Evolutionary conservation across 805 yeast genomes (phyloP), one percentile per base, ranked within the genome.

Genomic region (Kazachstania africana): DNA sequence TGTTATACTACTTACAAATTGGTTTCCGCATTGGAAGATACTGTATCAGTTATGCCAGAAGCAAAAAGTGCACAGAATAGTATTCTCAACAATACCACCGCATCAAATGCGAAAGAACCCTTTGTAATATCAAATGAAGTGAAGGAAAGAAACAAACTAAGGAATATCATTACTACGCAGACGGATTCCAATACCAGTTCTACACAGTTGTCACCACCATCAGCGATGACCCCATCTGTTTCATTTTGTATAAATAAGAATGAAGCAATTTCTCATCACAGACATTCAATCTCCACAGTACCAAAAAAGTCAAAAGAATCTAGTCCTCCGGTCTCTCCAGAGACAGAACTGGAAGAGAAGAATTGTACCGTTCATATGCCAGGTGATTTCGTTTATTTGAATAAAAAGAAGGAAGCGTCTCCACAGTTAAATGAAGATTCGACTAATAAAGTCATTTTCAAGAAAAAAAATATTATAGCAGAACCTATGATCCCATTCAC

Each of bases 401-500:
- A 52, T 13, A 12, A 20, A 10, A 16, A 16, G 14, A 15, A 26
- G 6, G 10, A 6, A 8, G 6, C 10, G 10, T 8, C 9, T 19
- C n/a, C n/a, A n/a, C n/a, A n/a, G n/a, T 19, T 19, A 10, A 19
- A 26, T 20, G 24, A 31, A 19, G 14, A 31, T 12, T n/a, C 17
- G n/a, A 18, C 15, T 12, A 19, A 33, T 36, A 21, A 31, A 21
- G 9, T 16, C 6, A 13, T 33, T 5, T 36, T 36, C 22, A 33
- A 24, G 19, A 36, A 32, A 17, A 27, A 22, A 16, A 16, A 12
- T 12, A 12, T 6, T 2, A 15, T 13, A 9, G 19, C 12, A 12
- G 56, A 48, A 4, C 79, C 82, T 1, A 74, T 76, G 12, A 76
- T 76, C 1, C 88, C 88, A 16, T 80, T 80, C 44, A 77, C 77